A percentile compares a stretch with the other conserved stretches of the same genome.
Conservation (phyloP, 208 protist species). For the Chromosphaera perkinsii region DNA sequence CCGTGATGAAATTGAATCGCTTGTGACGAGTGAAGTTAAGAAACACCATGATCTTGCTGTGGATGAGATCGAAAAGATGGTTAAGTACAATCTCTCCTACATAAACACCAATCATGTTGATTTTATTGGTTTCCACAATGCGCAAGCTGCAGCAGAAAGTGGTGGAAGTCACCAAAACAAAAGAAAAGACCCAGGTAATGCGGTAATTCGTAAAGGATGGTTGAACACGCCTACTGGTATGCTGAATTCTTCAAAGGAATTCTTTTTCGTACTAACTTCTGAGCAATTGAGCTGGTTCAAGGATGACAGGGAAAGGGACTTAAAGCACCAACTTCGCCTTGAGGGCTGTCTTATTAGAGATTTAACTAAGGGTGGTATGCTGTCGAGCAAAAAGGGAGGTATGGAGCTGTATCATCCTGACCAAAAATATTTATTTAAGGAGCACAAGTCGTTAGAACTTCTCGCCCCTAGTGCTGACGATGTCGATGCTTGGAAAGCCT, state of each 20-base stretch:
- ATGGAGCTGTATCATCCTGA: conserved; percentile 32
- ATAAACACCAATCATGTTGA: conserved; percentile 88
- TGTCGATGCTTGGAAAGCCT: conserved; percentile 27
- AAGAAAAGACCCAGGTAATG: background rate
- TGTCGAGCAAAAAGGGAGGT: background rate
- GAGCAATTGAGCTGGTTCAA: conserved; percentile 31
- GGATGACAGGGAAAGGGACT: conserved; percentile 27
- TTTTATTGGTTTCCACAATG: conserved; percentile 52
- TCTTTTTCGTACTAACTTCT: conserved; percentile 20
- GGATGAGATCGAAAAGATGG: conserved; percentile 79
- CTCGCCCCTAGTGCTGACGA: conserved; percentile 9
- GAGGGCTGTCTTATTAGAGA: conserved; percentile 23
- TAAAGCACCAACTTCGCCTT: conserved; percentile 7
- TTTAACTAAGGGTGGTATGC: background rate
- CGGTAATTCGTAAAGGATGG: conserved; percentile 31
- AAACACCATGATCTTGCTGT: conserved; percentile 54
- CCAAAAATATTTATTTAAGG: conserved; percentile 31
- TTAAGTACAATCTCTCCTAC: conserved; percentile 84
- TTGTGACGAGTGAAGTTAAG: background rate
- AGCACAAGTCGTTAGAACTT: conserved; percentile 19
- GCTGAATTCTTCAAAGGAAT: conserved; percentile 8
- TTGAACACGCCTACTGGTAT: conserved; percentile 4
- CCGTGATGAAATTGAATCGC: conserved; percentile 24
- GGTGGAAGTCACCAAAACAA: background rate
- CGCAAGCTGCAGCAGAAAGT: background rate